A percentile compares a stretch with the other conserved stretches of the same genome.
Conservation (phyloP, 2,329 filamentous ascomycete genomes). For the Aspergillus novofumigatus region DNA sequence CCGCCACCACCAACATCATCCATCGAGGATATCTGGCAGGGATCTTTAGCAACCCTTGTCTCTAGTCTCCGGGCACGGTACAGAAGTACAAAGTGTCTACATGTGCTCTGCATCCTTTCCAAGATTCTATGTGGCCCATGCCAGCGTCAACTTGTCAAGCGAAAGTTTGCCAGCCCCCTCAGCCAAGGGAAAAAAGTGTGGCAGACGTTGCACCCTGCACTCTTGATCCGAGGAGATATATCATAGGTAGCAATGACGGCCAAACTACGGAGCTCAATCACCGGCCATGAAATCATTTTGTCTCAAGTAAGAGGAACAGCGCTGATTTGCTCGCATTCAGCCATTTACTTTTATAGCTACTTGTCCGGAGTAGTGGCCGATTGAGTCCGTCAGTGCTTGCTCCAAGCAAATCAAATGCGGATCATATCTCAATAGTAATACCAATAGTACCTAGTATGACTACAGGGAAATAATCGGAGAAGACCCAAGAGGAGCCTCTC, state of each 20-base stretch:
- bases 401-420: neutral
- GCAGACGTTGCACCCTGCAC: neutral
- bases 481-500: neutral
- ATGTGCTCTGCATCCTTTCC: neutral
- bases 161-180: neutral
- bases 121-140: neutral
- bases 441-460: neutral
- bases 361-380: neutral
- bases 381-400: neutral
- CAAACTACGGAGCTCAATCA: neutral
- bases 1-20: neutral
- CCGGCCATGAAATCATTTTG: conserved; percentile 1
- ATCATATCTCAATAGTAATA: neutral
- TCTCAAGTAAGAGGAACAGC: neutral
- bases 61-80: neutral
- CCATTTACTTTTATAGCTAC: neutral
- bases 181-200: conserved; percentile 4
- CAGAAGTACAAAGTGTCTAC: neutral
- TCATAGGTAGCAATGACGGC: neutral
- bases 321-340: neutral
- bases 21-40: neutral
- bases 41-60: neutral
- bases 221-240: conserved; percentile 2
- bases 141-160: conserved; percentile 4
- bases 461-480: neutral